phyloP scores from a whole-genome alignment of 495 filamentous ascomycete species.

The Viridothelium virens region DNA sequence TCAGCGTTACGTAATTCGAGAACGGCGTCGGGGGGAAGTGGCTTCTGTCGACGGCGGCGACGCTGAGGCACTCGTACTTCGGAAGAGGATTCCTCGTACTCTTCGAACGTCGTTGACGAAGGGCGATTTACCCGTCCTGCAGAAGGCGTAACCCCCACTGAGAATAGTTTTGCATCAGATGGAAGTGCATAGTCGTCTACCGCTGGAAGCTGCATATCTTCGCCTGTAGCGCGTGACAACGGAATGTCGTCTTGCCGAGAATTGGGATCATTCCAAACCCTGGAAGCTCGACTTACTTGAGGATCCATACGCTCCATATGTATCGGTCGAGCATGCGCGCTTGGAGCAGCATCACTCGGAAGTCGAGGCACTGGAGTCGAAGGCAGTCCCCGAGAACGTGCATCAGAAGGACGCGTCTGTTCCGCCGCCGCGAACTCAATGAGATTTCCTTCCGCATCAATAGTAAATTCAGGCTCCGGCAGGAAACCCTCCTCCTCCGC shows the following conservation, averaged over 20 bases:
- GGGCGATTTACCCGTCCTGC: not conserved
- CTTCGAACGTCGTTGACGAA: conserved; percentile 23
- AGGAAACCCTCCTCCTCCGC: conserved; percentile 45
- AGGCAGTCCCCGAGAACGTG: not conserved
- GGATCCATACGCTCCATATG: conserved; percentile 27
- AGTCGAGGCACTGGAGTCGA: conserved; percentile 12
- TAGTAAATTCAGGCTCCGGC: conserved; percentile 56
- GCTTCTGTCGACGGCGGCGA: conserved; percentile 18
- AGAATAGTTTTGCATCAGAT: not conserved
- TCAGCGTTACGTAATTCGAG: conserved; percentile 34
- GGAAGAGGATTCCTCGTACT: conserved; percentile 20
- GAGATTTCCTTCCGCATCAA: conserved; percentile 59
- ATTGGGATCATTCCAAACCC: not conserved
- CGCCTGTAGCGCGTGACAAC: not conserved
- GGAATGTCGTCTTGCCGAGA: not conserved
- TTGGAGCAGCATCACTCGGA: conserved; percentile 38
- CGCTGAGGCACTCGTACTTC: conserved; percentile 13
- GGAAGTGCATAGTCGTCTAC: conserved; percentile 16
- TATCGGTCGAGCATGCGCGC: conserved; percentile 34
- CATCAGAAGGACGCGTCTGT: conserved; percentile 10
- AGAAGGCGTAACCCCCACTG: not conserved
- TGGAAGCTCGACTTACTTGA: not conserved
- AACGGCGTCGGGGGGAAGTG: conserved; percentile 26
- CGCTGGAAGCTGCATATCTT: conserved; percentile 12
- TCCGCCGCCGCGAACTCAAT: conserved; percentile 28